Evolutionary conservation across 805 yeast genomes (phyloP).

Genomic region (Candida cerambycidarum): DNA sequence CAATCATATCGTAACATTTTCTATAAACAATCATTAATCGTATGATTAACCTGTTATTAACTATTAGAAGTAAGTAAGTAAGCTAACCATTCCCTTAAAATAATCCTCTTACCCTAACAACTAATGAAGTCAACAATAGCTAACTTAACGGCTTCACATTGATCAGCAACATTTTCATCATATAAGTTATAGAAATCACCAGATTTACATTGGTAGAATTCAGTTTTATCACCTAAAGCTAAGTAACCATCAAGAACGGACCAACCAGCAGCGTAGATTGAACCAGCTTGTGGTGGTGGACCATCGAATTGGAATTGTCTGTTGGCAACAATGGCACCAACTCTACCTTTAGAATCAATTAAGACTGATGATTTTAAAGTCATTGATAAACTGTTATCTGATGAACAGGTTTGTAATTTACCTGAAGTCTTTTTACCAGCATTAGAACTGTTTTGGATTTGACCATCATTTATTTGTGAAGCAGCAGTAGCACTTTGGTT

Average conservation of each 20-base stretch:
- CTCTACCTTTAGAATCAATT: conserved; percentile 61
- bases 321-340: conserved; percentile 79
- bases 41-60: conserved; percentile 1
- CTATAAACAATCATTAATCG: conserved; percentile 2
- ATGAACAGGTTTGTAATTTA: conserved; percentile 39
- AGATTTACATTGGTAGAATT: conserved; percentile 72
- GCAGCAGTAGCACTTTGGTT: conserved; percentile 13
- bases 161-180: conserved; percentile 42
- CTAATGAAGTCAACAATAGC: conserved; percentile 16
- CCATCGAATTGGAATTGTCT: conserved; percentile 77
- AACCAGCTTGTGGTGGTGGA: conserved; percentile 78
- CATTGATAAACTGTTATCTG: conserved; percentile 53
- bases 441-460: conserved; percentile 44
- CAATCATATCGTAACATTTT: neutral
- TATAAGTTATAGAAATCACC: conserved; percentile 80
- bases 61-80: conserved; percentile 5
- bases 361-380: conserved; percentile 51
- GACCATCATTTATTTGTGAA: conserved; percentile 47
- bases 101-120: conserved; percentile 8
- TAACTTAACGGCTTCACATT: conserved; percentile 48
- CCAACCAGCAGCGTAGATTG: conserved; percentile 65
- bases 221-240: conserved; percentile 60
- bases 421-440: conserved; percentile 28
- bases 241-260: conserved; percentile 44
- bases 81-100: conserved; percentile 6